These are phyloP conservation scores for Endocarpon pusillum DNA, from an alignment of 495 filamentous ascomycete genomes.

Conservation along the genomic window DNA sequence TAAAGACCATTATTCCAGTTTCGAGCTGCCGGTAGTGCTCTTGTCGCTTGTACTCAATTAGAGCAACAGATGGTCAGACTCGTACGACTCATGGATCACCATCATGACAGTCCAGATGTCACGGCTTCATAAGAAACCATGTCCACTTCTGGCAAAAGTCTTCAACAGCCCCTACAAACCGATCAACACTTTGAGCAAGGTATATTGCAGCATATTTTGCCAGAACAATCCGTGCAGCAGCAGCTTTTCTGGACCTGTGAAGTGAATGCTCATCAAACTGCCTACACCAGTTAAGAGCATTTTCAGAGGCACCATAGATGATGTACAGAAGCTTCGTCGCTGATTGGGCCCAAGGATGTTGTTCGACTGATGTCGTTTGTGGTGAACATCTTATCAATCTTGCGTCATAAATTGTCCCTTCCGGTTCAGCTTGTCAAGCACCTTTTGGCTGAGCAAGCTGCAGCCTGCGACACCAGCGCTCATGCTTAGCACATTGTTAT, in stretches of 20 bases:
- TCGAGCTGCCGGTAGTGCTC: too few species aligned
- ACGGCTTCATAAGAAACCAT: too few species aligned
- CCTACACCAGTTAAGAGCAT: conserved; percentile 13
- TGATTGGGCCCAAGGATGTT: too few species aligned
- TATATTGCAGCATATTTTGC: conserved; percentile 18
- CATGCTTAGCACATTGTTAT: conserved; percentile 49
- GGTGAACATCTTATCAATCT: too few species aligned
- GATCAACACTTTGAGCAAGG: conserved; percentile 10
- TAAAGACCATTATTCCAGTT: too few species aligned
- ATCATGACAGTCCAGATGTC: too few species aligned
- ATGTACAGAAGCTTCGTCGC: neutral
- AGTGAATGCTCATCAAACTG: conserved; percentile 9
- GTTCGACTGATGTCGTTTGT: too few species aligned
- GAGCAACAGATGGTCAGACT: too few species aligned
- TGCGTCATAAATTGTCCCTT: conserved; percentile 9
- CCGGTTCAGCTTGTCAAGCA: conserved; percentile 10
- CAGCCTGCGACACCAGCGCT: conserved; percentile 30
- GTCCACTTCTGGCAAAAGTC: neutral
- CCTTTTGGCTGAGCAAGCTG: conserved; percentile 13
- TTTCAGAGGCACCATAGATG: neutral
- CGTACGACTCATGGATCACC: too few species aligned
- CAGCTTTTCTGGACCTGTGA: conserved; percentile 1
- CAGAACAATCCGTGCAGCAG: conserved; percentile 11
- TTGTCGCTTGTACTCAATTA: too few species aligned
- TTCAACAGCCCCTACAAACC: neutral